Conservation (phyloP, 2,329 filamentous ascomycete species). For the Cephalotrichum gorgonifer region DNA sequence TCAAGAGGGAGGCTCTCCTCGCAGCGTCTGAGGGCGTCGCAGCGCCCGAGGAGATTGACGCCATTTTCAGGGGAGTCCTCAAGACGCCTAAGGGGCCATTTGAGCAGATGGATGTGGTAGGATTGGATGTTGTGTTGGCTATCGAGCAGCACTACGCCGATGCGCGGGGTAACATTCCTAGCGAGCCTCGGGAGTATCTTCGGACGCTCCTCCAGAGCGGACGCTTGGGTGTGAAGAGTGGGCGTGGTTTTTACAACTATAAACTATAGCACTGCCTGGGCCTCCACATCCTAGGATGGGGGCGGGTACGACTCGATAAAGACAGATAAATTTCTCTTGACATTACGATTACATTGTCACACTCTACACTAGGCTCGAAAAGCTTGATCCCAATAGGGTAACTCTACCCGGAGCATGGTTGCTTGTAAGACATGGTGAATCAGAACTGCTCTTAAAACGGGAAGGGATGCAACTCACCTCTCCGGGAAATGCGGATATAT, state of each 20-base stretch:
- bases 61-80: conserved; percentile 18
- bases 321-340: background rate
- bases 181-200: conserved; percentile 15
- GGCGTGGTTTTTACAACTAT: conserved; percentile 18
- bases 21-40: conserved; percentile 18
- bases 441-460: no score
- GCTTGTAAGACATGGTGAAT: no score
- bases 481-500: no score
- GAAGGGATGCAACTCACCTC: no score
- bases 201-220: conserved; percentile 13
- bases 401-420: no score
- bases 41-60: conserved; percentile 19
- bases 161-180: conserved; percentile 13
- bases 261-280: background rate
- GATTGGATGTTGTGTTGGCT: conserved; percentile 18
- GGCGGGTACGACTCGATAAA: background rate
- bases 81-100: conserved; percentile 20
- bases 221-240: conserved; percentile 17
- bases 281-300: background rate
- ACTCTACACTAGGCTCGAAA: no score
- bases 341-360: no score
- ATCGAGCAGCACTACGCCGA: conserved; percentile 21
- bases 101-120: conserved; percentile 20
- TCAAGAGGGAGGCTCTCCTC: conserved; percentile 19
- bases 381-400: no score